Conservation (phyloP, 495 filamentous ascomycete genomes). For the Penicillium fimorum region DNA sequence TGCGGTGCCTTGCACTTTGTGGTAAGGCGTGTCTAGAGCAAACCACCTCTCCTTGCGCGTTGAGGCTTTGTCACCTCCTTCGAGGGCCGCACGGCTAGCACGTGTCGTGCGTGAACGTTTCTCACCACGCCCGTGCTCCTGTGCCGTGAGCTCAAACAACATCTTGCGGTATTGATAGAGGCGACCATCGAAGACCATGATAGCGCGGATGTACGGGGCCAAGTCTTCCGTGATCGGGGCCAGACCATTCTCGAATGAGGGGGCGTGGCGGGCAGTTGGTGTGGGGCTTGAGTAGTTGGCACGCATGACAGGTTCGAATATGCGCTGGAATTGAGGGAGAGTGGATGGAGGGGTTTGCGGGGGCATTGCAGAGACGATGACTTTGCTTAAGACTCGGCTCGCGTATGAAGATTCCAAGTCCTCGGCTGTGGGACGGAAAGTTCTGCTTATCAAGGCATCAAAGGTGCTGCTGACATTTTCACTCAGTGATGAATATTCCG, state of each 20-base stretch:
- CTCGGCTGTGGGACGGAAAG: slow-evolving; percentile 31
- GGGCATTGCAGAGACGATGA: slow-evolving; percentile 12
- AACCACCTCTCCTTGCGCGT: slow-evolving; percentile 81
- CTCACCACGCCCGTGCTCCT: slow-evolving; percentile 37
- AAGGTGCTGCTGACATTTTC: slow-evolving; percentile 38
- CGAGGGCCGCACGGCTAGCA: slow-evolving; percentile 76
- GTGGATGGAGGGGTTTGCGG: slow-evolving; percentile 17
- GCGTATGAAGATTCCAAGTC: slow-evolving; percentile 27
- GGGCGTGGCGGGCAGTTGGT: slow-evolving; percentile 41
- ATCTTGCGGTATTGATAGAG: slow-evolving; percentile 65
- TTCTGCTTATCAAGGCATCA: slow-evolving; percentile 30
- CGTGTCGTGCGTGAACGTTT: slow-evolving; percentile 75
- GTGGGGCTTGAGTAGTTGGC: slow-evolving; percentile 29
- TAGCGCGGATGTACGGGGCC: slow-evolving; percentile 78
- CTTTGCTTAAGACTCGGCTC: slow-evolving; percentile 26
- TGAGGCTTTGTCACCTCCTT: slow-evolving; percentile 70
- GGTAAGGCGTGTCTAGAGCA: slow-evolving; percentile 59
- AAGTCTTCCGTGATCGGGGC: slow-evolving; percentile 67
- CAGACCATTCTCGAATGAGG: slow-evolving; percentile 69
- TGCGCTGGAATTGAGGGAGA: slow-evolving; percentile 24
- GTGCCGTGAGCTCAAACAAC: slow-evolving; percentile 60
- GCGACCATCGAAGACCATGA: slow-evolving; percentile 70
- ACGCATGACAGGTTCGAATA: slow-evolving; percentile 39
- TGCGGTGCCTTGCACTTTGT: slow-evolving; percentile 64
- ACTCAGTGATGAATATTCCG: slow-evolving; percentile 42